Evolutionary conservation across 805 yeast species (phyloP), one percentile per base, ranked within the genome.

Genomic region (Metschnikowia gelsemii): DNA sequence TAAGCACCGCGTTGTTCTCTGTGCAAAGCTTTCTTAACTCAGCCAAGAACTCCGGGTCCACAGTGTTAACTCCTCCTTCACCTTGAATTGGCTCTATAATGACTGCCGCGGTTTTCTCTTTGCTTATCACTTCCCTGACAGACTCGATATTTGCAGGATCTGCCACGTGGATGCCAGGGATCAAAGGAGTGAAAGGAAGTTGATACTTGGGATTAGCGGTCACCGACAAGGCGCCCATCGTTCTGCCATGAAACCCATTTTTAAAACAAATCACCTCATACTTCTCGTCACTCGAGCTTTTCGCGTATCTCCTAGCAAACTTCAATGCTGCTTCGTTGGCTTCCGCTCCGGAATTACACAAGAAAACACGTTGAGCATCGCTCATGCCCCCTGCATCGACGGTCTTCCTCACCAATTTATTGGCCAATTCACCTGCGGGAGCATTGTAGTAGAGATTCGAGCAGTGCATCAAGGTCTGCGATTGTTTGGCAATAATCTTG

Each of bases 51-150:
- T 80, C 86, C 0, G 64, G 52, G 27, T 76, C 72, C 44, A 87
- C 76, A 16, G 83, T 79, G 56, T 81, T 79, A 14, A 91, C 82
- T 43, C 99, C 99, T 43, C 99, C 98, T 68, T 91, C 99, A 52
- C 98, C 99, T 70, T 93, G 99, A 45, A 93, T 83, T 17, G 99
- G 99, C 66, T 93, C 99, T 27, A 93, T 82, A 42, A 93, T 93
- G 22, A 93, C 93, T 40, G 90, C 99, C 54, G 96, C 87, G 1
- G 90, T 83, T 50, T 79, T 78, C 3, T 77, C 80, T 46, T 60
- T 59, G 47, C 73, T 69, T 33, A 85, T 76, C 30, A 76, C 59
- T 6, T 64, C 57, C 49, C 78, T 73, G 8, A 88, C 82, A 17
- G 84, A 73, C 35, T 68, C 75, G 28, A 82, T 68, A 54, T 82